Evolutionary conservation across 208 protist genomes (phyloP), one percentile per base, ranked within the genome.

Genomic region (Balamuthia mandrillaris): DNA sequence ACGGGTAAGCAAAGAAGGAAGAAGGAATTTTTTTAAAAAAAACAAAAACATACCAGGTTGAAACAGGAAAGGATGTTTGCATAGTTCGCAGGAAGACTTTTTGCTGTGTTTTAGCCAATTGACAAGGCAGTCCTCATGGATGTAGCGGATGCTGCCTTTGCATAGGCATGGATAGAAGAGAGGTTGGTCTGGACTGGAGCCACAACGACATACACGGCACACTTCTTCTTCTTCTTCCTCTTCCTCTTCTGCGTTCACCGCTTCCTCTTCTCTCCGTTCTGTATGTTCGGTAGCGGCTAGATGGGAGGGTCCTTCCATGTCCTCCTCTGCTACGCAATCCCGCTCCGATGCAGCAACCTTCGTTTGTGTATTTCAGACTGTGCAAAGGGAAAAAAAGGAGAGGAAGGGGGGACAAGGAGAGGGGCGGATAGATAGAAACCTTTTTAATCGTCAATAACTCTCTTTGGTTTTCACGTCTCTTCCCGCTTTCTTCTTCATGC

Each of bases 81-180:
- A 81, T 31, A 81, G 72, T 61, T 81, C 72, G 42, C 72, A 81
- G 16, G 51, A 81, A 16, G 72, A 44, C 49, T 81, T 81, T 33
- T 81, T 81, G 72, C 72, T 81, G 29, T 81, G 45, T 51, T 81
- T 61, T 31, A 81, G 72, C 72, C 72, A 81, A 4, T 35, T 3
- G 5, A 35, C 35, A 37, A 81, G 51, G 72, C 72, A 81, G 10
- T 81, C 72, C 51, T 78, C 47, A 31, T 81, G 72, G 45, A 81
- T 24, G 49, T 81, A 61, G 29, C 72, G 72, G 12, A 81, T 81
- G 49, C 47, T 61, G 21, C 72, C 72, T n/a, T 61, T 56, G 51
- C 72, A 81, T 37, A 81, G 29, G 72, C 72, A 81, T 5, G 72
- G 72, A 37, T 61, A 81, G 51, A 81, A 81, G 47, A 81, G 29